A percentile compares a stretch with the other conserved stretches of the same genome.
phyloP scores from a whole-genome alignment of 139 green algal genomes.

The Nannochloris sp. region DNA sequence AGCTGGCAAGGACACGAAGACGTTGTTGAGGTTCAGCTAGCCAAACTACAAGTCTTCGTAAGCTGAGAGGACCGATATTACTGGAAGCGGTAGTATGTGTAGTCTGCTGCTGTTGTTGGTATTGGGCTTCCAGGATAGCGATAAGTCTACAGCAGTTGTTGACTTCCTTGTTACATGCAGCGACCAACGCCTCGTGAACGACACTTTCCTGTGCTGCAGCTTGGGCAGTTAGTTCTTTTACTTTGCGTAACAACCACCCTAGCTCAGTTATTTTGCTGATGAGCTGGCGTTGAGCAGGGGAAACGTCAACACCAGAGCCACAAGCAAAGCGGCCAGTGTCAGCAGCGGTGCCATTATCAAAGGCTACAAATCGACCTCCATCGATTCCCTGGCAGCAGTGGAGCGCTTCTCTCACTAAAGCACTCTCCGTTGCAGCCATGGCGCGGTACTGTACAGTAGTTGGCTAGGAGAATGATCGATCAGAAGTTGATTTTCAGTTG shows the following conservation, averaged over 20 bases:
- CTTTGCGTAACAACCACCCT: conserved; percentile 52
- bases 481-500: no score
- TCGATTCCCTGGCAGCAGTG: conserved; percentile 68
- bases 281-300: conserved; percentile 21
- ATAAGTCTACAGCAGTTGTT: conserved; percentile 78
- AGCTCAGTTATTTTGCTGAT: conserved; percentile 57
- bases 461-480: no score
- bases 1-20: conserved; percentile 70
- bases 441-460: no score
- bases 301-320: conserved; percentile 12
- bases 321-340: conserved; percentile 13
- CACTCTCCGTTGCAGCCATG: conserved; percentile 11
- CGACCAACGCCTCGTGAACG: conserved; percentile 16
- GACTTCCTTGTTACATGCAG: conserved; percentile 52
- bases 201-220: neutral
- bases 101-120: neutral
- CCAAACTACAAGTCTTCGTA: conserved; percentile 80
- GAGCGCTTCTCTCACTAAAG: conserved; percentile 78
- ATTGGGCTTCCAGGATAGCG: conserved; percentile 76
- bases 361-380: conserved; percentile 40
- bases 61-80: conserved; percentile 41
- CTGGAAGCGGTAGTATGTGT: neutral
- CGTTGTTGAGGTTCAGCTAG: conserved; percentile 65
- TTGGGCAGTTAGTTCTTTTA: neutral
- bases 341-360: neutral